Conservation (phyloP, 345 rosid species). For the Anastatica hierochuntica region DNA sequence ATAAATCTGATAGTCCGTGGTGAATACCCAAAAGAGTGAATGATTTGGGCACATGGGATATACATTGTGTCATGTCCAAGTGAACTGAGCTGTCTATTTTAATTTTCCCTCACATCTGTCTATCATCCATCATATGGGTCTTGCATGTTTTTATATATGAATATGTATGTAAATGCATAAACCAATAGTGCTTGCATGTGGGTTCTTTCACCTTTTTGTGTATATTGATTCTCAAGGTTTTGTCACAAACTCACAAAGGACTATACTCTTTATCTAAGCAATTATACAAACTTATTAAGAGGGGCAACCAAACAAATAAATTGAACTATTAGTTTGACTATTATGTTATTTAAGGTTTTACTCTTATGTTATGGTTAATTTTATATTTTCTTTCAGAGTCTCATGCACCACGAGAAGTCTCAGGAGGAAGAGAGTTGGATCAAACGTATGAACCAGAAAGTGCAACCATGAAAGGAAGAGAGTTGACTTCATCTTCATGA, state of each 20-base stretch:
- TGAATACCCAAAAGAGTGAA: slow-evolving; percentile 10
- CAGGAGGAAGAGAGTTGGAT: slow-evolving; percentile 9
- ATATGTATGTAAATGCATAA: too few relatives aligned
- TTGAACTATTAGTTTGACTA: background rate
- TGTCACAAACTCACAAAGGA: slow-evolving; percentile 22
- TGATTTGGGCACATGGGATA: slow-evolving; percentile 21
- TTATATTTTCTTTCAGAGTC: slow-evolving; percentile 15
- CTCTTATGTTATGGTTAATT: background rate
- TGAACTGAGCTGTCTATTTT: slow-evolving; percentile 23
- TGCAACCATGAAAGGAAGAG: slow-evolving; percentile 11
- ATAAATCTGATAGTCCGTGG: too few relatives aligned
- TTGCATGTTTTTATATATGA: slow-evolving; percentile 9
- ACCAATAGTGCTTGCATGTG: slow-evolving; percentile 27
- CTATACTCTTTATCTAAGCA: slow-evolving; percentile 22
- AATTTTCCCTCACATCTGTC: slow-evolving; percentile 17
- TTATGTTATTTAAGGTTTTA: background rate
- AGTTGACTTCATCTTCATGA: slow-evolving; percentile 17
- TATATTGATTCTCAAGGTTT: slow-evolving; percentile 22
- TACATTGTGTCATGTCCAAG: slow-evolving; percentile 21
- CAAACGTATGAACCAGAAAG: slow-evolving; percentile 19
- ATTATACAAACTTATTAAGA: slow-evolving; percentile 15
- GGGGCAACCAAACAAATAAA: slow-evolving; percentile 9
- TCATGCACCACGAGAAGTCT: slow-evolving; percentile 16
- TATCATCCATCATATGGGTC: slow-evolving; percentile 24
- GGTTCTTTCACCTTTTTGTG: slow-evolving; percentile 20